Conservation (phyloP, 2,329 filamentous ascomycete genomes). For the Phyllosticta capitalensis region DNA sequence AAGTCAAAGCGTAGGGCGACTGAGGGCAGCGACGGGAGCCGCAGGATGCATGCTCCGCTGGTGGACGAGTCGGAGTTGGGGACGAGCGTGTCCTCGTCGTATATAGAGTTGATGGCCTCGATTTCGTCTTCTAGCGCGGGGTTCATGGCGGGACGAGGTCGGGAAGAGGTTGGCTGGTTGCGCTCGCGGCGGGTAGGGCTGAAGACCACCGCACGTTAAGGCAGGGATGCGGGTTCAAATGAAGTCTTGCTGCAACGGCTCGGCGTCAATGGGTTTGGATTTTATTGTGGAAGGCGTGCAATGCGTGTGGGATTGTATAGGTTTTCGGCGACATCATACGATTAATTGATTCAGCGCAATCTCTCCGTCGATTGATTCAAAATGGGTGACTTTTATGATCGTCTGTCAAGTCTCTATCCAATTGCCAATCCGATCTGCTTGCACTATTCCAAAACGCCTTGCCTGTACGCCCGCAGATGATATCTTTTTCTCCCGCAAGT, state of each 20-base stretch:
- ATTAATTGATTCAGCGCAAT: neutral
- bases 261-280: neutral
- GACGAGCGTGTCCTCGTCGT: slow-evolving; percentile 51
- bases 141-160: slow-evolving; percentile 11
- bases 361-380: too few relatives aligned
- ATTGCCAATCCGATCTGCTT: too few relatives aligned
- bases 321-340: neutral
- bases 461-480: neutral
- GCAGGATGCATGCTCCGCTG: slow-evolving; percentile 45
- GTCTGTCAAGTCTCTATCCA: too few relatives aligned
- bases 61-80: slow-evolving; percentile 26
- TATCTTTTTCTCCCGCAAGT: neutral
- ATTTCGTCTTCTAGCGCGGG: slow-evolving; percentile 58
- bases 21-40: slow-evolving; percentile 53
- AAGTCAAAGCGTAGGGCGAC: slow-evolving; percentile 55
- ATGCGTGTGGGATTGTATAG: neutral
- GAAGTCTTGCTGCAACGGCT: neutral
- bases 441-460: neutral
- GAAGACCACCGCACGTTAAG: neutral
- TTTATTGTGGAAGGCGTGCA: neutral
- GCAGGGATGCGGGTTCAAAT: neutral
- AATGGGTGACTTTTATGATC: too few relatives aligned
- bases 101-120: slow-evolving; percentile 77
- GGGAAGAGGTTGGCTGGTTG: neutral
- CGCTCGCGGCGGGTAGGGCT: neutral